A percentile compares a stretch with the other conserved stretches of the same genome.
phyloP scores from a whole-genome alignment of 768 basidiomycete genomes.

The Boletus barrowsii region DNA sequence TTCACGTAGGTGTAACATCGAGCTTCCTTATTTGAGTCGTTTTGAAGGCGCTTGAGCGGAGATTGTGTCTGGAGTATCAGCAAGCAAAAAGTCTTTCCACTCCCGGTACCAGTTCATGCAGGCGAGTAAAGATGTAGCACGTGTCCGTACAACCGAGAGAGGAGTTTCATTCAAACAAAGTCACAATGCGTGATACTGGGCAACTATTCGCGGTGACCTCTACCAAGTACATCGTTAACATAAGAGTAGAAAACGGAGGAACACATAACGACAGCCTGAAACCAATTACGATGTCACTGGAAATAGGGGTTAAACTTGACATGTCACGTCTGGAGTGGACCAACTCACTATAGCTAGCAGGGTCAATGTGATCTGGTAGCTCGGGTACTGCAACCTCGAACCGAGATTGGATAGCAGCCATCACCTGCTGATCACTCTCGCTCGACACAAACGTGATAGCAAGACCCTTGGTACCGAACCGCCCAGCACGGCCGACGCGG shows the following conservation, averaged over 20 bases:
- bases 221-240: slow-evolving; percentile 26
- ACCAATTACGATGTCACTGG: slow-evolving; percentile 45
- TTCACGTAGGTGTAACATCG: too few relatives aligned
- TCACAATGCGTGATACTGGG: slow-evolving; percentile 2
- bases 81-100: too few relatives aligned
- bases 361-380: slow-evolving; percentile 90
- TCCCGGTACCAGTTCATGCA: too few relatives aligned
- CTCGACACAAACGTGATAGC: slow-evolving; percentile 96
- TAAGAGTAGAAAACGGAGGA: slow-evolving; percentile 4
- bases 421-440: slow-evolving; percentile 90
- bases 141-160: too few relatives aligned
- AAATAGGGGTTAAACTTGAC: neutral
- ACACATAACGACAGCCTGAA: slow-evolving; percentile 12
- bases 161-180: slow-evolving; percentile 3
- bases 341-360: slow-evolving; percentile 89
- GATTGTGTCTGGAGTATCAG: too few relatives aligned
- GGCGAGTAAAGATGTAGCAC: too few relatives aligned
- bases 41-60: too few relatives aligned
- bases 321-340: neutral
- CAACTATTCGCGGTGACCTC: slow-evolving; percentile 2
- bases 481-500: slow-evolving; percentile 97
- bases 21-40: too few relatives aligned
- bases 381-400: slow-evolving; percentile 98
- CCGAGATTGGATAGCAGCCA: slow-evolving; percentile 90
- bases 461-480: slow-evolving; percentile 99